Evolutionary conservation across 2,329 filamentous ascomycete genomes (phyloP).

Genomic region (Coccinonectria pachysandricola): DNA sequence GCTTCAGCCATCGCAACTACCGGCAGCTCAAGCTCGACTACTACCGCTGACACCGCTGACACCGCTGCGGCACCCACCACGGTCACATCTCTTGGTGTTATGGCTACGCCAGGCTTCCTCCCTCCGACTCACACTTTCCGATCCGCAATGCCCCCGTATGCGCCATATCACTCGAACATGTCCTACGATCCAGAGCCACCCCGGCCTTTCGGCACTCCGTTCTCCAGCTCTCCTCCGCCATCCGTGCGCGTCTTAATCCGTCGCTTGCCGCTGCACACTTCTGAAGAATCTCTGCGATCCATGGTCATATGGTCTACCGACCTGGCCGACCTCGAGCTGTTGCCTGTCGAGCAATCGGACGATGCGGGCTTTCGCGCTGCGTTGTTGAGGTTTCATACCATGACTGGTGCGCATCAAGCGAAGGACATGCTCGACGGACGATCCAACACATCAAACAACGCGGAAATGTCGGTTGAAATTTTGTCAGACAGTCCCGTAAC

Average conservation of each 20-base stretch:
- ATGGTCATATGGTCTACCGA: constrained; percentile 53
- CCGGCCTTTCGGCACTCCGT: constrained; percentile 30
- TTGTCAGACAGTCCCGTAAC: constrained; percentile 30
- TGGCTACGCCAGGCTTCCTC: constrained; percentile 36
- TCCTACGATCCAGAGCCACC: constrained; percentile 30
- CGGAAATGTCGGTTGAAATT: constrained; percentile 48
- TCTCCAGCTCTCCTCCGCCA: constrained; percentile 24
- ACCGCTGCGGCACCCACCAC: constrained; percentile 2
- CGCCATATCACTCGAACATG: constrained; percentile 25
- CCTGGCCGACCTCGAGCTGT: constrained; percentile 38
- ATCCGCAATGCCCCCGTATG: constrained; percentile 21
- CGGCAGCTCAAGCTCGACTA: background rate
- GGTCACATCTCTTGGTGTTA: constrained; percentile 17
- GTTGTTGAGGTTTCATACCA: constrained; percentile 41
- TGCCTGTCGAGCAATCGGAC: constrained; percentile 37
- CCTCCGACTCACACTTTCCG: constrained; percentile 30
- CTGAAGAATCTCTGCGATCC: constrained; percentile 41
- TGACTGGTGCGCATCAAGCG: constrained; percentile 44
- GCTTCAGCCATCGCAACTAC: constrained; percentile 18
- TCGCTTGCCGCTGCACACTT: constrained; percentile 42
- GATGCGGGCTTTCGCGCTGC: constrained; percentile 42
- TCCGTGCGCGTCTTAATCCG: constrained; percentile 39
- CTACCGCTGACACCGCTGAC: constrained; percentile 3
- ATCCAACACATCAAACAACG: constrained; percentile 38
- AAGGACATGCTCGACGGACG: constrained; percentile 48